These are phyloP conservation scores for Candolleomyces aberdarensis DNA, from an alignment of 768 basidiomycete species.

Conservation along the genomic window DNA sequence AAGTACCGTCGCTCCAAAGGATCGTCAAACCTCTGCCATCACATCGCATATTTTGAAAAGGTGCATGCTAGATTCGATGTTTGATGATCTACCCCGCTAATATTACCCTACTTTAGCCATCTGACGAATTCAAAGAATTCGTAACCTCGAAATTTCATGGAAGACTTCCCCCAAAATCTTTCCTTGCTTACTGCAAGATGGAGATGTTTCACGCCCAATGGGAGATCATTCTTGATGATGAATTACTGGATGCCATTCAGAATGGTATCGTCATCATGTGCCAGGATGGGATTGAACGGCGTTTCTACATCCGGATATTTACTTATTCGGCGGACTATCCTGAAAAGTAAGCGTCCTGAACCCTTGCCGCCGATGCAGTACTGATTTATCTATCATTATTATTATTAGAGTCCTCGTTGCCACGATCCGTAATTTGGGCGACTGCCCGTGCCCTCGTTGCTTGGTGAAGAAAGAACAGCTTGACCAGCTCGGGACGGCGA, in stretches of 20 bases:
- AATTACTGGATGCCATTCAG: constrained; percentile 22
- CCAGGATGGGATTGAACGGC: constrained; percentile 19
- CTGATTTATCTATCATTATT: constrained; percentile 1
- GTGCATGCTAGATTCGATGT: background rate
- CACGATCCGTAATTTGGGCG: constrained; percentile 15
- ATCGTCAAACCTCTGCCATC: constrained; percentile 24
- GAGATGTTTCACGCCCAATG: constrained; percentile 26
- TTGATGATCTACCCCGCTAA: background rate
- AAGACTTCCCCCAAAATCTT: constrained; percentile 10
- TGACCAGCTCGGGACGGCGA: constrained; percentile 6
- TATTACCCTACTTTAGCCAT: background rate
- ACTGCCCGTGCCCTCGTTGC: constrained; percentile 19
- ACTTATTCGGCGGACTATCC: constrained; percentile 29
- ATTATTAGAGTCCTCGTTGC: constrained; percentile 24
- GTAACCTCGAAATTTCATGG: background rate
- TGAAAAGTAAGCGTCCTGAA: constrained; percentile 22
- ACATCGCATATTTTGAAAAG: constrained; percentile 29
- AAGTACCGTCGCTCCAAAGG: constrained; percentile 28
- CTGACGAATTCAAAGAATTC: constrained; percentile 4
- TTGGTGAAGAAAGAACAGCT: constrained; percentile 7
- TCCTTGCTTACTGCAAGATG: constrained; percentile 21
- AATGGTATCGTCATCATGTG: constrained; percentile 23
- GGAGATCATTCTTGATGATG: constrained; percentile 17
- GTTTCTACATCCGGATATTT: constrained; percentile 24
- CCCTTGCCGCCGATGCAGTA: background rate